These are phyloP conservation scores for Sugiyamaella americana DNA, from an alignment of 805 yeast species.

Conservation along the genomic window DNA sequence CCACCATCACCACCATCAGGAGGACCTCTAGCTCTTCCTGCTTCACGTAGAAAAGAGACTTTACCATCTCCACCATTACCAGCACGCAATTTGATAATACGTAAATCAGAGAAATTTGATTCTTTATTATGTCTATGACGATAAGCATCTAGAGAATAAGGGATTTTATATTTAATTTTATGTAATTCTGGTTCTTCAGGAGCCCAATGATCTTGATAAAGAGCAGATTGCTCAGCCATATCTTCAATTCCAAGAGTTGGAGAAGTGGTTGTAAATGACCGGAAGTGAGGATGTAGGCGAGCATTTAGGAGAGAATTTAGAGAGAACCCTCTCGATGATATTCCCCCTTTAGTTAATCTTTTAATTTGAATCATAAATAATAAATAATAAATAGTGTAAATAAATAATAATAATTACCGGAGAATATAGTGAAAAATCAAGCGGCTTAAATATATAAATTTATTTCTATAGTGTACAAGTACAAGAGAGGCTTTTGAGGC, in stretches of 20 bases:
- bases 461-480: no score
- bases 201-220: conserved; percentile 8
- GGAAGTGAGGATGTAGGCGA: no score
- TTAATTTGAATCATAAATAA: no score
- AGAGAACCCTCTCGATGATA: no score
- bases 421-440: no score
- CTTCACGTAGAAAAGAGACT: conserved; percentile 80
- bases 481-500: no score
- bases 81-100: conserved; percentile 57
- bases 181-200: conserved; percentile 7
- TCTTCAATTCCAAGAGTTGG: conserved; percentile 9
- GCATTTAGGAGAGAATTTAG: no score
- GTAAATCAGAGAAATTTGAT: conserved; percentile 51
- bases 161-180: conserved; percentile 14
- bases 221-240: conserved; percentile 3
- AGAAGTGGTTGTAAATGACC: conserved; percentile 2
- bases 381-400: no score
- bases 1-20: conserved; percentile 99
- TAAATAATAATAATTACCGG: no score
- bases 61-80: conserved; percentile 90
- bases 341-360: no score
- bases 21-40: conserved; percentile 81
- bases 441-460: no score
- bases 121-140: conserved; percentile 15
- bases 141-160: conserved; percentile 20